Evolutionary conservation across 1,284 basidiomycete genomes (phyloP), one percentile per base, ranked within the genome.

Genomic region (Pterula multifida): DNA sequence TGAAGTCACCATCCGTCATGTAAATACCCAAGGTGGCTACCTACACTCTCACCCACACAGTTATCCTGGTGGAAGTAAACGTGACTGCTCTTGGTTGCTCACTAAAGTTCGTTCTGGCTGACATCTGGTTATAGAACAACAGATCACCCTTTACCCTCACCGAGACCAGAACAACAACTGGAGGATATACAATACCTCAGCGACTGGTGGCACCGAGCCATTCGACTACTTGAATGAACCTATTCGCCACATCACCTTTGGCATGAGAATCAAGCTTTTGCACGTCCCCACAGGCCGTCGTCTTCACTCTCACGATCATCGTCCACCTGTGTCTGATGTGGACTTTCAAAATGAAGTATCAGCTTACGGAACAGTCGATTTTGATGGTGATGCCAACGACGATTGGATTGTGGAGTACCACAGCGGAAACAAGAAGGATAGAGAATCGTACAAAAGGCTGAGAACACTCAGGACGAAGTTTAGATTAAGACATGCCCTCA

Each of bases 331-430:
- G n/a, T 93, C 90, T 46, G 95, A 98, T 53, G 92, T 96, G 50
- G 96, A 99, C 58, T 99, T 97, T 73, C 96, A 98, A 71, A 95
- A 98, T 61, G 96, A 99, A 64, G 94, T 98, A 0, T 95, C 93
- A 1, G 92, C 73, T 1, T 99, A 99, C 60, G 96, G 96, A 2
- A 85, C 90, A 69, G 69, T 81, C 1, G 85, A 82, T n/a, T 96
- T 85, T 59, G 64, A 65, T 0, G 92, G 91, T 13, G 95, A 98
- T 61, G 78, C 82, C 49, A 98, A 98, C 64, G 95, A 98, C 64
- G 91, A 98, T 64, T 99, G 93, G 81, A 71, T 87, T 54, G 75
- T 98, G 45, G 94, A 98, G 67, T 91, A 98, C 50, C 81, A 86
- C 26, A 69, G 73, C 36, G 83, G 81, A 1, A 78, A 81, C 58